Evolutionary conservation across 2,329 filamentous ascomycete genomes (phyloP).

Genomic region (Talaromyces sp.): DNA sequence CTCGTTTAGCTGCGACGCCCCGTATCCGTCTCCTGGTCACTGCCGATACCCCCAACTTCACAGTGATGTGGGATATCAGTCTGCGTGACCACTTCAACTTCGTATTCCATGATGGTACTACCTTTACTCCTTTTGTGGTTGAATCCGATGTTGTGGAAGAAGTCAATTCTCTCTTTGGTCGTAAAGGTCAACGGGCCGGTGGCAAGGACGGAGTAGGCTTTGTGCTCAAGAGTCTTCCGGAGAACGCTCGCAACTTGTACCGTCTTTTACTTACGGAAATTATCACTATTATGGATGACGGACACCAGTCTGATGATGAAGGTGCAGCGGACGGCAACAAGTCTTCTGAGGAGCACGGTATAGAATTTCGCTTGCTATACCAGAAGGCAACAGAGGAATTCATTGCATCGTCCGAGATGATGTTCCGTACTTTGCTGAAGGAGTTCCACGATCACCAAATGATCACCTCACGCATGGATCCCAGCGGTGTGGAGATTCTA

Average conservation of each 20-base stretch:
- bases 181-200: slow-evolving; percentile 75
- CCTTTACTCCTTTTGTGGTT: slow-evolving; percentile 72
- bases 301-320: slow-evolving; percentile 54
- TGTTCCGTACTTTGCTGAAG: slow-evolving; percentile 89
- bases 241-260: slow-evolving; percentile 89
- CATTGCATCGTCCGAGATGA: slow-evolving; percentile 94
- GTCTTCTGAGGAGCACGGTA: slow-evolving; percentile 56
- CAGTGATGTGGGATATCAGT: slow-evolving; percentile 85
- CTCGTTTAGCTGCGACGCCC: slow-evolving; percentile 74
- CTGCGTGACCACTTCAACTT: slow-evolving; percentile 83
- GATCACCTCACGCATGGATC: slow-evolving; percentile 85
- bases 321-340: slow-evolving; percentile 35
- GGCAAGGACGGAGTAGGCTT: slow-evolving; percentile 91
- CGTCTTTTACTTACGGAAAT: slow-evolving; percentile 83
- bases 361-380: slow-evolving; percentile 90
- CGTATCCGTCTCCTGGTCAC: slow-evolving; percentile 75
- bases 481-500: slow-evolving; percentile 79
- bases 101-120: slow-evolving; percentile 91
- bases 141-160: slow-evolving; percentile 87
- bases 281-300: slow-evolving; percentile 66
- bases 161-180: slow-evolving; percentile 82
- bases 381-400: slow-evolving; percentile 97
- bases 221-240: slow-evolving; percentile 84
- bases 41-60: slow-evolving; percentile 83
- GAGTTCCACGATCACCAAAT: slow-evolving; percentile 99